Base-by-base conservation (phyloP, 1,284 basidiomycete genomes). In the Boletus mariae region DNA sequence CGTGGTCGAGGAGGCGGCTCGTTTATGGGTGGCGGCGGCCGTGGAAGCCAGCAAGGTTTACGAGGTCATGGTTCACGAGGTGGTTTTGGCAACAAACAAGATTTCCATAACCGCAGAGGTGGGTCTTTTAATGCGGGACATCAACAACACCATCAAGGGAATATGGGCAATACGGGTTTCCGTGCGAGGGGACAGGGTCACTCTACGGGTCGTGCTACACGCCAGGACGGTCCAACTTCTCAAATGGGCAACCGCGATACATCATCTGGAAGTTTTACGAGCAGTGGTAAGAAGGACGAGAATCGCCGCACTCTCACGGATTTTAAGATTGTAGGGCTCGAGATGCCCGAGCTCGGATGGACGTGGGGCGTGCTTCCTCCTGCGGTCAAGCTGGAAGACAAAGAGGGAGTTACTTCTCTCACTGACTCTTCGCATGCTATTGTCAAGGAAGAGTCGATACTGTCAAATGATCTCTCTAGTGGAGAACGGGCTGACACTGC, bases 251-350 rank as follows among this genome's bases (percentile, higher is more conserved):
- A 72, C 38, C 75, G 78, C 60, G 82, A 84, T 62, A 73, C 75
- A 31, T 57, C 72, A 25, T 63, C 72, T 57, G 70, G 73, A 54
- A 73, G 75, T 47, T 77, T 70, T 60, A 71, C 72, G 63, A 70
- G 73, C 55, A 67, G 62, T 68, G 80, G 83, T 78, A 89, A 88
- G 80, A 86, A 85, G 70, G 84, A 92, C 71, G 82, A 90, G 74
- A 82, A 89, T 71, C 75, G 85, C 63, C 83, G 91, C 56, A 95
- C 93, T 34, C 83, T 97, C 65, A 96, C 94, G 45, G 94, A 97
- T 75, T 98, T 97, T 82, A 91, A 95, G 73, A 94, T 98, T 67
- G 79, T 94, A 62, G 93, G 90, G 25, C 79, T 97, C 63, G 85
- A 91, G 68, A 87, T 96, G 61, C 77, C 74, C 61, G 84, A 84